phyloP scores from a whole-genome alignment of 2,329 filamentous ascomycete genomes.

The Biscogniauxia mediterranea region DNA sequence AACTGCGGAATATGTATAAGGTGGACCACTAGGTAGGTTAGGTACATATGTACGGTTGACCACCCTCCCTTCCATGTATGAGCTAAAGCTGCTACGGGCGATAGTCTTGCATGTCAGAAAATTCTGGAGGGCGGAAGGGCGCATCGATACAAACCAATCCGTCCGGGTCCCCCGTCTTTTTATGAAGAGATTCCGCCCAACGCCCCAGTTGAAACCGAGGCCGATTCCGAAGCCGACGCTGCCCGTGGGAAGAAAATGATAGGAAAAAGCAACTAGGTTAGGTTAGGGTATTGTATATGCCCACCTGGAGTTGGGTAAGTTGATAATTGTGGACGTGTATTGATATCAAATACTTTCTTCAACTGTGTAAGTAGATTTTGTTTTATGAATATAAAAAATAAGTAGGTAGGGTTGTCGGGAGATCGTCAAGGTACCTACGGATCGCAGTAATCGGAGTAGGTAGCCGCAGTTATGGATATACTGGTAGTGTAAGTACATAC shows the following conservation, averaged over 20 bases:
- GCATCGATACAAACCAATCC: too few relatives aligned
- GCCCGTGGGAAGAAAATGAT: not conserved
- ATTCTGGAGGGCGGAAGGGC: not conserved
- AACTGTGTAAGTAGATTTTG: too few relatives aligned
- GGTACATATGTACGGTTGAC: too few relatives aligned
- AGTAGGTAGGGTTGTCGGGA: not conserved
- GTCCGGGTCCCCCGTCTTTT: not conserved
- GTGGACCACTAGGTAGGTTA: not conserved
- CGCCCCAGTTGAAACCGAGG: not conserved
- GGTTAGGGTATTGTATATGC: too few relatives aligned
- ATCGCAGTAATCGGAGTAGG: not conserved
- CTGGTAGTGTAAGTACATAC: too few relatives aligned
- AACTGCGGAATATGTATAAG: not conserved
- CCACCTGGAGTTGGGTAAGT: too few relatives aligned
- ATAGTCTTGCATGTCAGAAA: not conserved
- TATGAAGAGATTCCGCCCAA: not conserved
- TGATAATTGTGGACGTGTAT: too few relatives aligned
- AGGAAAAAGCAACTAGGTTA: too few relatives aligned
- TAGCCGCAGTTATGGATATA: too few relatives aligned
- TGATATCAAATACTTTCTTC: too few relatives aligned
- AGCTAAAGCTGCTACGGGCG: not conserved
- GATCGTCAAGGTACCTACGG: not conserved
- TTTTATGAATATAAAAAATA: not conserved
- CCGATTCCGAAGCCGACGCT: not conserved
- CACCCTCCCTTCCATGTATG: not conserved